These are phyloP conservation scores for Apophysomyces ossiformis DNA, from an alignment of 371 early-diverging fungal species.

Conservation along the genomic window DNA sequence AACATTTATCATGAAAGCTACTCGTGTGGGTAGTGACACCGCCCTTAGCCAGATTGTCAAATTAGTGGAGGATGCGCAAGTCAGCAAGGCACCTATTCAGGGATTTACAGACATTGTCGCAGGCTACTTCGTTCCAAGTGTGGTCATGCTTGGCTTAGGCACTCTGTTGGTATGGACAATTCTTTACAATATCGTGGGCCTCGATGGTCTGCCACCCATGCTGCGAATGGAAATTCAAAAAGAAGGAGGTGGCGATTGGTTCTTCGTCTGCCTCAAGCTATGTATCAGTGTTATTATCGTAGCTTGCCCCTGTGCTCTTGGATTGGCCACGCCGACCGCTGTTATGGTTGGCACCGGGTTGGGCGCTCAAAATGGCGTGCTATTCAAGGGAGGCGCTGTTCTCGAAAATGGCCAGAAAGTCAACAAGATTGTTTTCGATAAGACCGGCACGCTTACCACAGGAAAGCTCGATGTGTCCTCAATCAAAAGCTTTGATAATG, in stretches of 20 bases:
- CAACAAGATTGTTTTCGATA: slow-evolving; percentile 93
- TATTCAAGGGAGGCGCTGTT: slow-evolving; percentile 87
- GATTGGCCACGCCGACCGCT: slow-evolving; percentile 95
- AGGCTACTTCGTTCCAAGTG: slow-evolving; percentile 89
- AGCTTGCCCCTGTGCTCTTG: slow-evolving; percentile 97
- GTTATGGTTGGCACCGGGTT: slow-evolving; percentile 99
- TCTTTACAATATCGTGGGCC: slow-evolving; percentile 51
- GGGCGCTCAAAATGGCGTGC: slow-evolving; percentile 88
- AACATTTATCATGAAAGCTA: slow-evolving; percentile 73
- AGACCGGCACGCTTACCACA: slow-evolving; percentile 94
- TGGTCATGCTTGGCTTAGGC: slow-evolving; percentile 70
- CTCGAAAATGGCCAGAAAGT: slow-evolving; percentile 84
- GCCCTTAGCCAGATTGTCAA: slow-evolving; percentile 86
- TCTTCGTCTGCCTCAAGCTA: slow-evolving; percentile 85
- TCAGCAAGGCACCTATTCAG: slow-evolving; percentile 87
- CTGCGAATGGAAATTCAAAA: slow-evolving; percentile 55
- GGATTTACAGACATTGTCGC: slow-evolving; percentile 84
- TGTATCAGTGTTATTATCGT: slow-evolving; percentile 96
- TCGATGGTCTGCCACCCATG: slow-evolving; percentile 56
- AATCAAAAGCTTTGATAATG: slow-evolving; percentile 26
- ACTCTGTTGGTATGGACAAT: slow-evolving; percentile 85
- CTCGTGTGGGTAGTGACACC: slow-evolving; percentile 83
- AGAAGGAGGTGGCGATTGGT: slow-evolving; percentile 67
- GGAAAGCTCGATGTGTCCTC: slow-evolving; percentile 82
- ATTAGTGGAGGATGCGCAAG: slow-evolving; percentile 89